Percentiles rank a stretch among this genome's conserved stretches.
Conservation (phyloP, 176 grass and related monocot genomes). For the Oryza glumipatula region DNA sequence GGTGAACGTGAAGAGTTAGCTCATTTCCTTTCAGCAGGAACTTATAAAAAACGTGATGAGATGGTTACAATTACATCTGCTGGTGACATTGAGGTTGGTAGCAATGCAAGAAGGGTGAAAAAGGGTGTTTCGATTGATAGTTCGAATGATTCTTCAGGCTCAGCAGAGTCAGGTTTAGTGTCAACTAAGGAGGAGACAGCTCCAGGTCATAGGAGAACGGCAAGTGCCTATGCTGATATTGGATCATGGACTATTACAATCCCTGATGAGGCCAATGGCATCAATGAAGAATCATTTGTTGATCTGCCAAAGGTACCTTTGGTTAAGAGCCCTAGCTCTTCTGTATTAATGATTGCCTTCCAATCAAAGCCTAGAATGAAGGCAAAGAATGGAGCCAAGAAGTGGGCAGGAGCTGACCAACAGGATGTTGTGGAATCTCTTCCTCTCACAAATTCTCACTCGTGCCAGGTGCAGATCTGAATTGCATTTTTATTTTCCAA, state of each 20-base stretch:
- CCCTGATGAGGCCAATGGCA: constrained; percentile 48
- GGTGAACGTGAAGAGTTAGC: constrained; percentile 58
- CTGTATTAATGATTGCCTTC: constrained; percentile 36
- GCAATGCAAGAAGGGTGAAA: constrained; percentile 25
- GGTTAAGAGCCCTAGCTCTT: constrained; percentile 53
- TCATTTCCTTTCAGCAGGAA: constrained; percentile 44
- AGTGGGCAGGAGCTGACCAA: constrained; percentile 38
- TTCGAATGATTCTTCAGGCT: constrained; percentile 37
- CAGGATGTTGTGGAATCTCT: constrained; percentile 38
- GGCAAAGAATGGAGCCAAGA: constrained; percentile 48
- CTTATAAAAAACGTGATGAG: not conserved
- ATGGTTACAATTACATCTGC: constrained; percentile 10
- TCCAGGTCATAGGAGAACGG: constrained; percentile 40
- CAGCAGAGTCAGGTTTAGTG: constrained; percentile 41
- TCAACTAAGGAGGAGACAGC: constrained; percentile 28
- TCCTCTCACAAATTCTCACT: constrained; percentile 45
- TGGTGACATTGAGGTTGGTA: not conserved
- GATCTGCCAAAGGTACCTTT: constrained; percentile 43
- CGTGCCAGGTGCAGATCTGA: constrained; percentile 40
- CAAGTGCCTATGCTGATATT: constrained; percentile 60
- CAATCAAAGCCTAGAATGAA: constrained; percentile 50
- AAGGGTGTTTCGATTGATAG: constrained; percentile 35
- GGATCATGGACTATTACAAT: constrained; percentile 54
- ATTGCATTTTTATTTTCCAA: not conserved
- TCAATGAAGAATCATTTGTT: constrained; percentile 50